Evolutionary conservation across 352 stramenopile species (phyloP), one percentile per base, ranked within the genome.

Genomic region (Peronospora farinosa): DNA sequence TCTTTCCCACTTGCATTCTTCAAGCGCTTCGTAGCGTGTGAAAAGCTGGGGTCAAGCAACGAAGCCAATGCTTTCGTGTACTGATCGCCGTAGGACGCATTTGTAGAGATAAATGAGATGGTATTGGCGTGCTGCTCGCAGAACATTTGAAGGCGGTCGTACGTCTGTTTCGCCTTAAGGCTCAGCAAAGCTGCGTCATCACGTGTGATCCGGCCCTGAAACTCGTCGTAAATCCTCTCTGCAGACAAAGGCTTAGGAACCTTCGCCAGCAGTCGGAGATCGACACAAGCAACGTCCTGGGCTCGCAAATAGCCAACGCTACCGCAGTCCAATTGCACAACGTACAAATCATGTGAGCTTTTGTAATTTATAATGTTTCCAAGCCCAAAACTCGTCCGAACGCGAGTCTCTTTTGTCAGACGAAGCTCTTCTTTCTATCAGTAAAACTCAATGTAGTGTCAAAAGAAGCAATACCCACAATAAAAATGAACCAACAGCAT

Each of bases 81-180:
- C 40, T 88, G 72, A 16, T 84, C 69, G 11, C 78, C 68, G 42
- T 88, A 90, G 13, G 59, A 59, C 1, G 71, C 68, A 33, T 88
- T 90, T 1, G 75, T 88, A 3, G 78, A 88, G 8, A 90, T 65
- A 21, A 86, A 85, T 33, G 78, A 88, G 13, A 92, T 84, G 12
- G 74, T 65, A 33, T 85, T 66, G 1, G 75, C 73, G 48, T 92
- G 71, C 39, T 84, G 58, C 37, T 89, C 81, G 27, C 78, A 92
- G 35, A 88, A 78, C 13, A 46, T 48, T 44, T 86, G 68, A n/a
- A 90, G 54, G 19, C 61, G 67, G 0, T 33, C 49, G 43, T 90
- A 88, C 32, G 74, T 69, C 17, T 73, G 58, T 31, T 81, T 63
- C 0, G 73, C 74, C 27, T 79, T 80, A 16, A 44, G 51, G 28